Evolutionary conservation across 768 basidiomycete species (phyloP), one percentile per base, ranked within the genome.

Genomic region (Hygrophorus pudorinus): DNA sequence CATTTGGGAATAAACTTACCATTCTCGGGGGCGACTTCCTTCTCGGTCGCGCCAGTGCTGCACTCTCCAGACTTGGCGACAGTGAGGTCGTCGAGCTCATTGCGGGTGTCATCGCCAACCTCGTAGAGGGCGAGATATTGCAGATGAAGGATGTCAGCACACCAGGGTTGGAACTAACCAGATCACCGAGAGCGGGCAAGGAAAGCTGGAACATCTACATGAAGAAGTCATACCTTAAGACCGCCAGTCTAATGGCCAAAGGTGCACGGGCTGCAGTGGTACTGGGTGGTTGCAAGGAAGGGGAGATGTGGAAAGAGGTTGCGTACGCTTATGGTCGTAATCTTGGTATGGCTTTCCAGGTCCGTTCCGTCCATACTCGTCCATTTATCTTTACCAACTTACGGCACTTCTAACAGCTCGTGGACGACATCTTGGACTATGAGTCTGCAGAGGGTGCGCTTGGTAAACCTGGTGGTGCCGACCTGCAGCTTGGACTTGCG

Each of bases 21-120:
- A 81, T 99, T 53, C 80, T 99, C 12, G 92, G 84, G 0, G 96
- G 96, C 6, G 96, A 98, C 63, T 98, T 98, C 62, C 70, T 99
- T 14, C 76, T 99, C 7, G 96, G 90, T 6, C 79, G 96, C 38
- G 85, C 93, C 9, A 85, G 81, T 51, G 81, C 89, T 2, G 88
- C 90, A 0, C 71, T 98, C 7, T 81, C 90, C 0, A 74, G 92
- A 8, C 72, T 99, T 5, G 93, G 92, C 4, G 81, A 82, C 48
- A 71, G 65, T 53, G 89, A 98, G 58, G 93, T 94, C 42, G 89
- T 97, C 41, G 96, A 99, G 61, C 73, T 98, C 46, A 78, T 97
- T 37, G 79, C 90, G 3, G 84, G 81, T 55, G 89, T 97, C 47
- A 85, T 99, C 44, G 80, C 89, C 2, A 98, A 97, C 58, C 71